Evolutionary conservation across 129 eudicot genomes (phyloP), one percentile per base, ranked within the genome.

Genomic region (Flaveria linearis): DNA sequence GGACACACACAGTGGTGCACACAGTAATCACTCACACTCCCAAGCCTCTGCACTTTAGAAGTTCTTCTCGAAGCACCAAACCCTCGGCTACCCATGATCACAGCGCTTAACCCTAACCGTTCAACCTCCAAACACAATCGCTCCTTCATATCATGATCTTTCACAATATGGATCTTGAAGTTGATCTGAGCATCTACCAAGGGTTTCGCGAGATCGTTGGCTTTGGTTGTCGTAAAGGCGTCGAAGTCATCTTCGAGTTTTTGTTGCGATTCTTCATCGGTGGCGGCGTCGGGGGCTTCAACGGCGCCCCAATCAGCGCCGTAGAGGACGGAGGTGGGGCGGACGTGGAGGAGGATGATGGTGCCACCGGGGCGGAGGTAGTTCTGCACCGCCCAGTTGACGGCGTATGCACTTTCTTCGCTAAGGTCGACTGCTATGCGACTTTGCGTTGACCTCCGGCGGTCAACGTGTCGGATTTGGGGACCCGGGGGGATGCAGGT

Each of bases 1-100:
- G 96, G 96, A 73, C 96, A 90, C 22, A 90, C 96, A 76, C 92
- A 90, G 62, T 90, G 96, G 70, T 81, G 89, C 74, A 89, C 96
- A 78, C 96, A 89, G 67, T 89, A 90, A 84, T 87, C 92, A 69
- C 93, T 90, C 30, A 90, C 93, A 71, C 96, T 90, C 65, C 96
- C 96, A 46, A 90, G 78, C 86, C 89, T 78, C 33, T 73, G 72
- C 41, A 90, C 92, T 51, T 86, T 86, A 9, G 83, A 66, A 1
- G 46, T 64, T 14, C 84, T 60, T 81, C 85, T 83, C n/a, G n/a
- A n/a, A n/a, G n/a, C n/a, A n/a, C n/a, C n/a, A n/a, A n/a, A n/a
- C n/a, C n/a, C n/a, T n/a, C n/a, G n/a, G n/a, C n/a, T n/a, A n/a
- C n/a, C n/a, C n/a, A n/a, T n/a, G n/a, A n/a, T n/a, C n/a, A n/a